Evolutionary conservation across 2,329 filamentous ascomycete species (phyloP).

Genomic region (Phaeomoniella chlamydospora): DNA sequence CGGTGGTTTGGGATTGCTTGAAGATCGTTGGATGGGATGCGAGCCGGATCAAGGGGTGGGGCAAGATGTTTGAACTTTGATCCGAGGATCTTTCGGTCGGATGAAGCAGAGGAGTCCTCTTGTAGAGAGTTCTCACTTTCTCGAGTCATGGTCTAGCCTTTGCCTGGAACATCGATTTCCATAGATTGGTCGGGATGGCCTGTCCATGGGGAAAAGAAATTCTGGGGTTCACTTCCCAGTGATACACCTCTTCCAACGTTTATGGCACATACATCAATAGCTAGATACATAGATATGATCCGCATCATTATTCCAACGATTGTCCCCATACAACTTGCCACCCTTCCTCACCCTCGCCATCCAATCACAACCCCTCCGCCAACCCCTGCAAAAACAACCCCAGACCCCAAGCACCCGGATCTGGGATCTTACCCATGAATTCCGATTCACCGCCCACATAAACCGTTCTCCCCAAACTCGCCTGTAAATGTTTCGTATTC

Average conservation of each 20-base stretch:
- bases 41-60: conserved; percentile 18
- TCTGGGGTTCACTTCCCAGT: too few relatives aligned
- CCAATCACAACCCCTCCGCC: conserved; percentile 42
- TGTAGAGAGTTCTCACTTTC: too few relatives aligned
- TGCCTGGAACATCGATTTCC: too few relatives aligned
- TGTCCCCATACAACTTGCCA: too few relatives aligned
- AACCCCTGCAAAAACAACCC: conserved; percentile 71
- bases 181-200: too few relatives aligned
- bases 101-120: conserved; percentile 10
- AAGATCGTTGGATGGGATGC: conserved; percentile 16
- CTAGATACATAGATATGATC: too few relatives aligned
- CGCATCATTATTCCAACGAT: too few relatives aligned
- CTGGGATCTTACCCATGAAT: conserved; percentile 58
- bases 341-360: too few relatives aligned
- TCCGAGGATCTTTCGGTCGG: neutral
- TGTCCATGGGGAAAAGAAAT: too few relatives aligned
- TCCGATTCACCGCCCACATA: conserved; percentile 56
- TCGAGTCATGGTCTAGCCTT: too few relatives aligned
- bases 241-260: too few relatives aligned
- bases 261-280: too few relatives aligned
- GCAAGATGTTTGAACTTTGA: conserved; percentile 16
- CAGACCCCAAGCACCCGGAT: conserved; percentile 66
- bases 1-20: conserved; percentile 27
- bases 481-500: conserved; percentile 81
- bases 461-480: conserved; percentile 69